These are phyloP conservation scores for Pythium insidiosum DNA, from an alignment of 352 stramenopile species.

Conservation along the genomic window DNA sequence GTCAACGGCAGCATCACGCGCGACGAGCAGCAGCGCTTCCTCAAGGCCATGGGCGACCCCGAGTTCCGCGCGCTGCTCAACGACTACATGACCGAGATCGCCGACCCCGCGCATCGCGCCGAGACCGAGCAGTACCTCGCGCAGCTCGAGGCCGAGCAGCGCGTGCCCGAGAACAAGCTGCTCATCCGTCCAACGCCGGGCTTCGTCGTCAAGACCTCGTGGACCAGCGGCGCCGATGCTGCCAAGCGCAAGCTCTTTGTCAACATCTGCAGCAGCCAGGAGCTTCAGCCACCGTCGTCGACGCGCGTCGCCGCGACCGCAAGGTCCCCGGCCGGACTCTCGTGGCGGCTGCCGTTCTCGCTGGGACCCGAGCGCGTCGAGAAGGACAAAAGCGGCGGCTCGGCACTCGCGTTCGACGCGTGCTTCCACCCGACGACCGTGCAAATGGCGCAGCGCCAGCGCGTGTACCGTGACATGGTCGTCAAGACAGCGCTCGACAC, in stretches of 20 bases:
- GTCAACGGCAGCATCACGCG: constrained; percentile 19
- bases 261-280: constrained; percentile 87
- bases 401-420: constrained; percentile 84
- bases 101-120: constrained; percentile 78
- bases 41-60: constrained; percentile 85
- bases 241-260: constrained; percentile 90
- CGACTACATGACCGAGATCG: constrained; percentile 94
- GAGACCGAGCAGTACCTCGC: constrained; percentile 89
- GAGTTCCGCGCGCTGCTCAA: constrained; percentile 89
- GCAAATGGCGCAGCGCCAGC: constrained; percentile 37
- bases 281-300: constrained; percentile 72
- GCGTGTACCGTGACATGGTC: constrained; percentile 81
- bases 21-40: constrained; percentile 81
- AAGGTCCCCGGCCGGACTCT: constrained; percentile 25
- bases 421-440: constrained; percentile 89
- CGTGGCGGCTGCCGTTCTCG: constrained; percentile 89
- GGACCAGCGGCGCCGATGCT: constrained; percentile 3
- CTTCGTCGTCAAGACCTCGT: constrained; percentile 91
- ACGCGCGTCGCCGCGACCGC: constrained; percentile 21
- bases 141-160: constrained; percentile 86
- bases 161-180: constrained; percentile 80
- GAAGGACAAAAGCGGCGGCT: constrained; percentile 67
- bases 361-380: constrained; percentile 88
- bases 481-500: constrained; percentile 84
- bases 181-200: constrained; percentile 76